phyloP scores from a whole-genome alignment of 768 basidiomycete species.

The Mrakia gelida region DNA sequence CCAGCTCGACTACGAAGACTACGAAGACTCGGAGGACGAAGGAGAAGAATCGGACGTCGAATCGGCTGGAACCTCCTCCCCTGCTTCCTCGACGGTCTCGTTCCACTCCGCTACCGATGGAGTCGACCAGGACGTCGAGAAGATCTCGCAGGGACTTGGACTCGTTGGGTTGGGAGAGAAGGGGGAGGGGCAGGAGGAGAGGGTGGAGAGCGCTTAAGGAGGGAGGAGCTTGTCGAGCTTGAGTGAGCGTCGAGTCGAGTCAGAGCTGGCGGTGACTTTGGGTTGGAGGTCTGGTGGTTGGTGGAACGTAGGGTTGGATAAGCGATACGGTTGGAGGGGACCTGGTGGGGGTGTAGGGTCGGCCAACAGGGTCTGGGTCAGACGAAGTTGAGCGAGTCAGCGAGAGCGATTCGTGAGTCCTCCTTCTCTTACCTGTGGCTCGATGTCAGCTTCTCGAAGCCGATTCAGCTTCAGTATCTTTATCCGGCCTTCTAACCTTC shows the following conservation, averaged over 20 bases:
- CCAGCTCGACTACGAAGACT: slow-evolving; percentile 33
- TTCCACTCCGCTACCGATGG: slow-evolving; percentile 29
- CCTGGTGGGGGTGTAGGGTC: no score
- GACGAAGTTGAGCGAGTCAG: no score
- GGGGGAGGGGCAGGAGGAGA: not conserved
- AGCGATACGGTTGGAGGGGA: no score
- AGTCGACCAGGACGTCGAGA: not conserved
- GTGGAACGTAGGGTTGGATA: no score
- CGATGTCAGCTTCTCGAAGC: no score
- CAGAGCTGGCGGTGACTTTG: no score
- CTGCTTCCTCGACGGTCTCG: slow-evolving; percentile 25
- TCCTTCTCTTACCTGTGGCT: no score
- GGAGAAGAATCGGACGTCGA: slow-evolving; percentile 18
- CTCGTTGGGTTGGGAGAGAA: slow-evolving; percentile 7
- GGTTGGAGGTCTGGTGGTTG: no score
- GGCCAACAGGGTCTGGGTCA: no score
- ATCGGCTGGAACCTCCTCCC: slow-evolving; percentile 7
- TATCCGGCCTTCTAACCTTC: no score
- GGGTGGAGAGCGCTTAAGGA: not conserved
- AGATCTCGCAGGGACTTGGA: slow-evolving; percentile 16
- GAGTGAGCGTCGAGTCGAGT: not conserved
- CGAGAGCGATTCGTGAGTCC: no score
- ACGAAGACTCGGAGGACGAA: slow-evolving; percentile 32
- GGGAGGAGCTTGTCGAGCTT: not conserved
- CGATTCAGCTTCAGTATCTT: no score